Conservation (phyloP, 768 basidiomycete species). For the Tylopilus plumbeoviolaceoides region DNA sequence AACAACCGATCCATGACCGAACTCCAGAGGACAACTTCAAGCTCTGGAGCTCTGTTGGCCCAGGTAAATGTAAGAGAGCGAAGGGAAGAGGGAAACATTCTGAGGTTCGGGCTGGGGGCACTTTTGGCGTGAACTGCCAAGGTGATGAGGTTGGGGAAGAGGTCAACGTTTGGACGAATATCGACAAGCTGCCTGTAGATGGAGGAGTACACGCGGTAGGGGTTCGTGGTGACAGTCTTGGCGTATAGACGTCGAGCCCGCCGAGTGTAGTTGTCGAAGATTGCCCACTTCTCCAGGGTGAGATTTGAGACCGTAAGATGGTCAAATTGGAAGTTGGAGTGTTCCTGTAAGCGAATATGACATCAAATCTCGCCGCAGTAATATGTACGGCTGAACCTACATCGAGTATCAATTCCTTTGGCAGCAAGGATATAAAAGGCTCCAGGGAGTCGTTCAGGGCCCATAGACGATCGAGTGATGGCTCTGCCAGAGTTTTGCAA, state of each 20-base stretch:
- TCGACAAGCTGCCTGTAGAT: constrained; percentile 22
- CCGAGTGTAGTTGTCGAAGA: constrained; percentile 22
- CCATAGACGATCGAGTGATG: constrained; percentile 24
- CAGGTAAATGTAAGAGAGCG: constrained; percentile 20
- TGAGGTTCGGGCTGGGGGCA: constrained; percentile 6
- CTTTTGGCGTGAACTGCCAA: constrained; percentile 18
- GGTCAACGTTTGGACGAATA: constrained; percentile 22
- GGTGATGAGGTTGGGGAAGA: constrained; percentile 20
- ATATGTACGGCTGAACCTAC: constrained; percentile 6
- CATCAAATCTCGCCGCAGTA: constrained; percentile 5
- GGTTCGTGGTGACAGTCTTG: constrained; percentile 26
- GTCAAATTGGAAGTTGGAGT: constrained; percentile 17
- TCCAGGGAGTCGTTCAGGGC: constrained; percentile 22
- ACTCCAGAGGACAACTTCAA: constrained; percentile 19
- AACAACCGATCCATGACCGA: constrained; percentile 19
- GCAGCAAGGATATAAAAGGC: constrained; percentile 21
- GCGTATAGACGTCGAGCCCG: constrained; percentile 21
- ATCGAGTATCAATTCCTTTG: constrained; percentile 17
- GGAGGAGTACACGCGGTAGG: constrained; percentile 23
- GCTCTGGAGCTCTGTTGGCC: constrained; percentile 14
- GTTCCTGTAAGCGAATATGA: constrained; percentile 10
- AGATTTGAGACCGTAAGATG: constrained; percentile 1
- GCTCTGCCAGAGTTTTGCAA: constrained; percentile 19
- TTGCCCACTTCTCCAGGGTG: constrained; percentile 12
- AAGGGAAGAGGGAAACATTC: constrained; percentile 22